A percentile compares a stretch with the other conserved stretches of the same genome.
These are phyloP conservation scores for Xylaria multiplex DNA, from an alignment of 2,329 filamentous ascomycete species.

Conservation along the genomic window DNA sequence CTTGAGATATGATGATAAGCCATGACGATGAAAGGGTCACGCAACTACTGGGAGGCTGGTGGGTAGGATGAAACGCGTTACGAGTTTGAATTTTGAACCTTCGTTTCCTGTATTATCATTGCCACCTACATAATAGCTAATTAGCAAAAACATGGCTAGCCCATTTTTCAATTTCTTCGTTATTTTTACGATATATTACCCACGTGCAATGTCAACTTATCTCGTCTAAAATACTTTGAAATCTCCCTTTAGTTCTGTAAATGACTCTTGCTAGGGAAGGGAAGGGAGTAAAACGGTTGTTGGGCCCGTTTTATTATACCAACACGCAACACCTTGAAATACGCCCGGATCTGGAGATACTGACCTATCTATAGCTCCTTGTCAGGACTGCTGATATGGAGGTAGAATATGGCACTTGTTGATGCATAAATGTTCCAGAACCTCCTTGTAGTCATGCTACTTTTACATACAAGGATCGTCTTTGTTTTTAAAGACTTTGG, in stretches of 20 bases:
- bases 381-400: too few species aligned
- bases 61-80: conserved; percentile 23
- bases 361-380: too few species aligned
- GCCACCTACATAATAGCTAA: conserved; percentile 29
- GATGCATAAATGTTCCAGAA: too few species aligned
- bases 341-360: neutral
- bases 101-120: conserved; percentile 26
- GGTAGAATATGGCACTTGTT: too few species aligned
- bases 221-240: too few species aligned
- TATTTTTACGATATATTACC: neutral
- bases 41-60: neutral
- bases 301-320: neutral
- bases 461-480: too few species aligned
- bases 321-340: neutral
- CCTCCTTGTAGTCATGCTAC: too few species aligned
- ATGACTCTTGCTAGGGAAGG: neutral
- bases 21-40: conserved; percentile 23
- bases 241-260: neutral
- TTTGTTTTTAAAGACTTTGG: too few species aligned
- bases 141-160: conserved; percentile 4
- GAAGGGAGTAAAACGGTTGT: too few species aligned
- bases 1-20: conserved; percentile 21
- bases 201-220: neutral
- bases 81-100: conserved; percentile 9
- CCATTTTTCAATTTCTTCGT: neutral